Percentiles rank a stretch among this genome's conserved stretches.
Evolutionary conservation across 495 filamentous ascomycete species (phyloP).

Genomic region (Penicillium argentinense): DNA sequence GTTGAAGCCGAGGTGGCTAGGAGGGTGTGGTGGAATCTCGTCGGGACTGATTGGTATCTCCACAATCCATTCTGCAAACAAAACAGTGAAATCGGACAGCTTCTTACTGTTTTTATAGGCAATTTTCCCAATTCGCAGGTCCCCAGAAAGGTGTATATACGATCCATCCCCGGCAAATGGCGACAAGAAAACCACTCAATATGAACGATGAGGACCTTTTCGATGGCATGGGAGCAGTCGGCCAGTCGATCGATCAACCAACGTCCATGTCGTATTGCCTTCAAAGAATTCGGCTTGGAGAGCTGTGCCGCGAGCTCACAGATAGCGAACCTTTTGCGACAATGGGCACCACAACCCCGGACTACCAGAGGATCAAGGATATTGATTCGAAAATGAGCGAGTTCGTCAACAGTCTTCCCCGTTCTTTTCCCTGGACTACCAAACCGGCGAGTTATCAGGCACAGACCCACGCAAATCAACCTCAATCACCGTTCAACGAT

Average conservation of each 20-base stretch:
- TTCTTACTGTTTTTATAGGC: constrained; percentile 23
- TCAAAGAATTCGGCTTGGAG: constrained; percentile 44
- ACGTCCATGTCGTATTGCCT: constrained; percentile 49
- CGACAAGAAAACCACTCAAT: constrained; percentile 44
- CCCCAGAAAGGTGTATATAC: constrained; percentile 42
- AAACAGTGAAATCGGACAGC: background rate
- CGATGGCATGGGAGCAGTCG: constrained; percentile 27
- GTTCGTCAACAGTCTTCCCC: constrained; percentile 25
- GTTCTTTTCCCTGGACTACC: constrained; percentile 17
- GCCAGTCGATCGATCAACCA: constrained; percentile 33
- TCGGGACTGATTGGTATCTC: constrained; percentile 44
- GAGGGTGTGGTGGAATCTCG: constrained; percentile 52
- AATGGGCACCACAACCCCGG: constrained; percentile 1
- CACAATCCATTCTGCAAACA: background rate
- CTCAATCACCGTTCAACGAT: constrained; percentile 32
- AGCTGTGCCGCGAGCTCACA: constrained; percentile 42
- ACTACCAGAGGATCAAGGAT: constrained; percentile 24
- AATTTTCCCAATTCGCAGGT: constrained; percentile 36
- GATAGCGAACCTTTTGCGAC: constrained; percentile 35
- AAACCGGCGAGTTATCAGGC: background rate
- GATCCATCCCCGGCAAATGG: constrained; percentile 43
- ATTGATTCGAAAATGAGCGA: constrained; percentile 32
- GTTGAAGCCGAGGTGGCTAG: constrained; percentile 40
- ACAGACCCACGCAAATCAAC: constrained; percentile 9
- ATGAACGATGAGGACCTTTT: constrained; percentile 44